Evolutionary conservation across 2,329 filamentous ascomycete species (phyloP).

Genomic region (Hypocreales sp.): DNA sequence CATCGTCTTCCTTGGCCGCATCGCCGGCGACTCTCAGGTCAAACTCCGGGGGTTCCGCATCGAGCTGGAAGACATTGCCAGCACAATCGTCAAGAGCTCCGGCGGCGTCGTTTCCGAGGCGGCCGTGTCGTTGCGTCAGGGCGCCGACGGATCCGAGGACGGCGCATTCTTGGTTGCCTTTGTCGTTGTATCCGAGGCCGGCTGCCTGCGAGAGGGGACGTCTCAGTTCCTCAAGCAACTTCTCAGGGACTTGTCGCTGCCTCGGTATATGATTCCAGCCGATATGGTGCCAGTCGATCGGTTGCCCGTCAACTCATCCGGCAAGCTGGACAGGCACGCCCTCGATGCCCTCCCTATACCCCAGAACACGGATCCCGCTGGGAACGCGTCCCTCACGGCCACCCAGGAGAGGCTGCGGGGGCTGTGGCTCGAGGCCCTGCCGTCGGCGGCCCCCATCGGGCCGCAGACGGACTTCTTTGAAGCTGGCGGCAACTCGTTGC

Average conservation of each 20-base stretch:
- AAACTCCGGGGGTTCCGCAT: slow-evolving; percentile 17
- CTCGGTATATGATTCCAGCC: slow-evolving; percentile 19
- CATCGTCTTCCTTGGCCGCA: slow-evolving; percentile 21
- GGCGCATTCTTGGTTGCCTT: slow-evolving; percentile 3
- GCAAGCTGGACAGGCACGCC: slow-evolving; percentile 17
- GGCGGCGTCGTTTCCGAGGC: slow-evolving; percentile 17
- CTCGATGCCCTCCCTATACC: slow-evolving; percentile 11
- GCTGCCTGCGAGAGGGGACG: background rate
- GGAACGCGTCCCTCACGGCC: slow-evolving; percentile 4
- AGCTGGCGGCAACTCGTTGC: slow-evolving; percentile 24
- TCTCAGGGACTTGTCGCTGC: slow-evolving; percentile 9
- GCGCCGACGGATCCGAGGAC: background rate
- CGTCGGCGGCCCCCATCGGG: slow-evolving; percentile 2
- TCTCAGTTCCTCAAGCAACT: slow-evolving; percentile 5
- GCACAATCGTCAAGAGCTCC: too few species aligned
- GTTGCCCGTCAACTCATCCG: slow-evolving; percentile 13
- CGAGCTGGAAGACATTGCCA: too few species aligned
- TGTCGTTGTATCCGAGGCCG: background rate
- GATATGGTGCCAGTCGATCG: slow-evolving; percentile 10
- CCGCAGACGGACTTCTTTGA: slow-evolving; percentile 22
- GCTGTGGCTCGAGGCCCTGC: slow-evolving; percentile 4
- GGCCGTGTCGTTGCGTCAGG: slow-evolving; percentile 2
- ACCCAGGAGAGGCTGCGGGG: slow-evolving; percentile 5
- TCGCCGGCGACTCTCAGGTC: slow-evolving; percentile 21
- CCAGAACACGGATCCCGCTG: background rate